A percentile compares a stretch with the other conserved stretches of the same genome.
Evolutionary conservation across 2,329 filamentous ascomycete species (phyloP).

Genomic region (Cladobotryum mycophilum): DNA sequence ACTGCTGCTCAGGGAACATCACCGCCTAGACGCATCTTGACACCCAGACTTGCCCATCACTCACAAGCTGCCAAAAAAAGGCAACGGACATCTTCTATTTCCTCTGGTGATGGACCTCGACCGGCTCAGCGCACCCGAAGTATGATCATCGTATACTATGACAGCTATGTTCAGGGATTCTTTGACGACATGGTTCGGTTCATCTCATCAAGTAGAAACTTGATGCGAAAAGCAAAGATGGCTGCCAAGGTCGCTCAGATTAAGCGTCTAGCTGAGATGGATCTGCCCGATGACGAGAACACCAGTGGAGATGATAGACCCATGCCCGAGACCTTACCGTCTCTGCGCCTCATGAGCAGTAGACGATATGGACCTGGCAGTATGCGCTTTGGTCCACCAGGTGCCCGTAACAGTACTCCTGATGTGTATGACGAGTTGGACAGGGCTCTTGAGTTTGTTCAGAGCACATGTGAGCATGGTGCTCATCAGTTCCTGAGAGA

Average conservation of each 20-base stretch:
- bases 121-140: slow-evolving; percentile 61
- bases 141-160: slow-evolving; percentile 87
- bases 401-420: slow-evolving; percentile 18
- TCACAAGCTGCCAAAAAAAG: slow-evolving; percentile 44
- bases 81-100: slow-evolving; percentile 45
- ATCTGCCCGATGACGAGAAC: slow-evolving; percentile 46
- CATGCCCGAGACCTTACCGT: slow-evolving; percentile 29
- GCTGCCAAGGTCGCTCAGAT: slow-evolving; percentile 66
- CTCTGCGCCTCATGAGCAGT: slow-evolving; percentile 35
- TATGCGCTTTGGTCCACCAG: slow-evolving; percentile 20
- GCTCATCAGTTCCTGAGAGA: slow-evolving; percentile 87
- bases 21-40: slow-evolving; percentile 39
- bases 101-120: slow-evolving; percentile 42
- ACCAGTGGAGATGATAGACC: slow-evolving; percentile 30
- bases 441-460: slow-evolving; percentile 70
- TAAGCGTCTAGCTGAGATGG: slow-evolving; percentile 52
- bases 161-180: slow-evolving; percentile 74
- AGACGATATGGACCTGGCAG: slow-evolving; percentile 26
- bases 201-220: slow-evolving; percentile 72
- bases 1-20: slow-evolving; percentile 12
- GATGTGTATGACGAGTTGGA: slow-evolving; percentile 69
- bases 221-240: slow-evolving; percentile 84
- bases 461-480: slow-evolving; percentile 75
- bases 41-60: slow-evolving; percentile 38
- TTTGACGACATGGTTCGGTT: slow-evolving; percentile 80